These are phyloP conservation scores for Globisporangium okanoganense DNA, from an alignment of 352 stramenopile species.

Conservation along the genomic window DNA sequence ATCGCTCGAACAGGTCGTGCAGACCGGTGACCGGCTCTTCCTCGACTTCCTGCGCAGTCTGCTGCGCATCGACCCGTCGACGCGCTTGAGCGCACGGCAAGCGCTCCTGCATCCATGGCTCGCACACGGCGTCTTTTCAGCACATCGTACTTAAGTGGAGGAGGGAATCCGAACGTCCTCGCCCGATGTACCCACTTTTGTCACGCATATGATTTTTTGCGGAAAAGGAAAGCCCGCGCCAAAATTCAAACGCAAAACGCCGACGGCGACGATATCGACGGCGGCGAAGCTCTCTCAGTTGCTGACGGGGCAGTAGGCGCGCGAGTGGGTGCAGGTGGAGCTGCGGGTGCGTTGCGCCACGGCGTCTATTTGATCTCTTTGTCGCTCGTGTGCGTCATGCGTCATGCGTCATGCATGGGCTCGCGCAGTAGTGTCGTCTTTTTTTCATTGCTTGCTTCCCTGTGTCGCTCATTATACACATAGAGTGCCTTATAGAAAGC, in stretches of 20 bases:
- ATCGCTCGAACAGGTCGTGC: constrained; percentile 49
- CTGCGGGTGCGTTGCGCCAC: constrained; percentile 3
- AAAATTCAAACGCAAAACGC: constrained; percentile 8
- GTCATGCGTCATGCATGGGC: background rate
- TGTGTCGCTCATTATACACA: background rate
- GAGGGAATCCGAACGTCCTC: no score
- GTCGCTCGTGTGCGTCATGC: background rate
- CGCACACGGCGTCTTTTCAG: constrained; percentile 54
- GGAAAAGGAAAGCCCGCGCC: constrained; percentile 7
- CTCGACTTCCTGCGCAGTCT: constrained; percentile 65
- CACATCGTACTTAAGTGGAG: constrained; percentile 27
- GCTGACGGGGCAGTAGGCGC: background rate
- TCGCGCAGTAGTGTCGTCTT: constrained; percentile 1
- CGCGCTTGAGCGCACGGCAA: constrained; percentile 44
- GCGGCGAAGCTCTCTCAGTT: background rate
- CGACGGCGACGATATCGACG: background rate
- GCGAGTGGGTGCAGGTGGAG: background rate
- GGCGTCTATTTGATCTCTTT: background rate
- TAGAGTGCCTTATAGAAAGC: constrained; percentile 1
- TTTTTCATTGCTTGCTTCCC: background rate
- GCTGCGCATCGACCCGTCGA: constrained; percentile 59
- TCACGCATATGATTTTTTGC: background rate
- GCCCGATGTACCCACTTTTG: constrained; percentile 13
- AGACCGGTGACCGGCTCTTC: constrained; percentile 55
- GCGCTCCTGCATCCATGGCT: constrained; percentile 69